Evolutionary conservation across 2,329 filamentous ascomycete species (phyloP).

Genomic region (Fusarium zealandicum): DNA sequence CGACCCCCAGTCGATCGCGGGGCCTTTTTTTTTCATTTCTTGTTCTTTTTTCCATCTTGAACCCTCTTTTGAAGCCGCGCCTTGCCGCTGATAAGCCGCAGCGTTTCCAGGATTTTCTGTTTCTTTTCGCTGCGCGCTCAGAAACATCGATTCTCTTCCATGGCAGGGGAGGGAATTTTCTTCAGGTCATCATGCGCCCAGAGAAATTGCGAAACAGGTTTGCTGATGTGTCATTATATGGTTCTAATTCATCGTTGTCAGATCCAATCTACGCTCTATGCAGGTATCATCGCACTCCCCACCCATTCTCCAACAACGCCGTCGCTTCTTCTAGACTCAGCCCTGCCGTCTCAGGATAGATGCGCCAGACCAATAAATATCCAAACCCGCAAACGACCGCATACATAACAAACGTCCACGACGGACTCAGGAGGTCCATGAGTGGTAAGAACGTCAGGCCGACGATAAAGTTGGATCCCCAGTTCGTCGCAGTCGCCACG

Average conservation of each 20-base stretch:
- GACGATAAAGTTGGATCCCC: conserved; percentile 85
- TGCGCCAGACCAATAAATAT: conserved; percentile 72
- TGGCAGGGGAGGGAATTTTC: conserved; percentile 1
- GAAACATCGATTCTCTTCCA: background rate
- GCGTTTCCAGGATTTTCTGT: background rate
- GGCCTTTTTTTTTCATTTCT: conserved; percentile 3
- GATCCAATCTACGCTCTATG: conserved; percentile 1
- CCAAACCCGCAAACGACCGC: conserved; percentile 72
- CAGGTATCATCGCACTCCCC: conserved; percentile 66
- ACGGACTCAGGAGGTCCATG: conserved; percentile 77
- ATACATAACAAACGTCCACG: conserved; percentile 84
- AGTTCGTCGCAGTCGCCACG: conserved; percentile 81
- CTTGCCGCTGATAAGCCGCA: conserved; percentile 33
- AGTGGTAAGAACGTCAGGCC: conserved; percentile 88
- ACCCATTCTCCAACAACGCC: conserved; percentile 72
- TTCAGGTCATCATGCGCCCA: conserved; percentile 7
- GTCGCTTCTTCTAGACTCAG: conserved; percentile 83
- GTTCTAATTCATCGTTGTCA: background rate
- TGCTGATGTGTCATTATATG: conserved; percentile 2
- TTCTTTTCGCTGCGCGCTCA: background rate
- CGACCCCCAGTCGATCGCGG: conserved; percentile 1
- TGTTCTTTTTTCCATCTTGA: background rate
- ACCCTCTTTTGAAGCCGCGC: conserved; percentile 8
- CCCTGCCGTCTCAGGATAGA: conserved; percentile 88
- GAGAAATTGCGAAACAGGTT: background rate